Evolutionary conservation across 345 rosid genomes (phyloP), one percentile per base, ranked within the genome.

Genomic region (Viola odorata): DNA sequence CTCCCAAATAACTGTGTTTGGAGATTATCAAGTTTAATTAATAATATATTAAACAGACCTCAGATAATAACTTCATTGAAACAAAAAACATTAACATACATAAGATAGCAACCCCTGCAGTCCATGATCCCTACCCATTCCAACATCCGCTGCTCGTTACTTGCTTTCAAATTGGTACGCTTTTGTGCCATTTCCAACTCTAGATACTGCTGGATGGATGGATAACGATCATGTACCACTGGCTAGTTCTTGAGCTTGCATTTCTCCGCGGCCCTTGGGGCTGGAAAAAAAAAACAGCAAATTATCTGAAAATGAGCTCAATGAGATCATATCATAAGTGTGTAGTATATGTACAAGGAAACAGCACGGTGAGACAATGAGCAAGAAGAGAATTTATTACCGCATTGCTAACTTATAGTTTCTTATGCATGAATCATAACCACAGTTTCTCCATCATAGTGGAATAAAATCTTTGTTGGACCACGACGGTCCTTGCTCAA

Each of bases 241-340:
- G 41, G 63, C 79, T 83, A 85, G 77, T 66, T 74, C 55, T 75
- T 64, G 73, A 55, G 77, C 73, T 73, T 78, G 78, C 76, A 75
- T 75, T 83, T 85, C 73, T 85, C 86, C 66, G 71, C 61, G 12
- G 86, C 84, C 79, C 91, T 79, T 67, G 91, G 88, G 8, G 91
- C 91, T 85, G 75, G 60, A 71, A 2, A 15, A 9, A 53, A 53
- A 53, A 23, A 53, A 53, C 5, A 53, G 5, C 13, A 47, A n/a
- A 47, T 23, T 23, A 23, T 23, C 32, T 2, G 32, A 23, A 23
- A 23, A 23, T 23, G 32, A 23, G 32, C 1, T 23, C 32, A 23
- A 23, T 23, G 32, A 23, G 32, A 23, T 23, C 32, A 23, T 23
- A 23, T 23, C 32, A 23, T 23, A 23, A 1, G 32, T 23, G 32